phyloP scores from a whole-genome alignment of 1,284 basidiomycete genomes.

The Ganoderma leucocontextum region DNA sequence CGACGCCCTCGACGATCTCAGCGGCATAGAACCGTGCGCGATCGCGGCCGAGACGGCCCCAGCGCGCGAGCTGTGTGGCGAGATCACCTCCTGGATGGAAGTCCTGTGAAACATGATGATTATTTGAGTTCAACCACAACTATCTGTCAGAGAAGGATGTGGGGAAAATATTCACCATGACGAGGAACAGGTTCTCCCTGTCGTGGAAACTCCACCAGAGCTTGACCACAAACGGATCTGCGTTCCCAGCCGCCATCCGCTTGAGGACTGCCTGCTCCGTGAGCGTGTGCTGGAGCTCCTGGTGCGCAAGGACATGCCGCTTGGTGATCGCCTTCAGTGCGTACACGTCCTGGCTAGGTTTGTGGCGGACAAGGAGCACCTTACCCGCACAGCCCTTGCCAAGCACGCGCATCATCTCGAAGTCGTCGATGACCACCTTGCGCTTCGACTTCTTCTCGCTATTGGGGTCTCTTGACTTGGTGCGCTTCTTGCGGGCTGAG shows the following conservation, averaged over 20 bases:
- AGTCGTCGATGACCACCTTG: conserved; percentile 87
- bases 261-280: conserved; percentile 95
- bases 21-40: conserved; percentile 95
- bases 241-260: conserved; percentile 82
- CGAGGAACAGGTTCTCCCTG: conserved; percentile 91
- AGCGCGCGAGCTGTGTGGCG: conserved; percentile 94
- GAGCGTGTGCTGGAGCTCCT: conserved; percentile 94
- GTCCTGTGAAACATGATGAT: conserved; percentile 58
- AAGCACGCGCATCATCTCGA: conserved; percentile 95
- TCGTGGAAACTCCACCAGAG: conserved; percentile 98
- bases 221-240: conserved; percentile 93
- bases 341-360: conserved; percentile 74
- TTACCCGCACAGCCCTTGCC: conserved; percentile 98
- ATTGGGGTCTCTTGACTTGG: conserved; percentile 58
- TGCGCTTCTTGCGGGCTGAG: conserved; percentile 61
- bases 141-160: neutral
- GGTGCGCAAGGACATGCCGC: conserved; percentile 93
- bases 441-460: conserved; percentile 63
- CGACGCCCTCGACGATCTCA: conserved; percentile 95
- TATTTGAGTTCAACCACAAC: conserved; percentile 22
- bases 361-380: conserved; percentile 87
- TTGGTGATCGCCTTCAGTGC: conserved; percentile 98
- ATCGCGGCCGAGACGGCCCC: conserved; percentile 92
- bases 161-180: conserved; percentile 65
- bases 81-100: conserved; percentile 97